Base-by-base conservation (phyloP, 768 basidiomycete species). In the Panus rudis region DNA sequence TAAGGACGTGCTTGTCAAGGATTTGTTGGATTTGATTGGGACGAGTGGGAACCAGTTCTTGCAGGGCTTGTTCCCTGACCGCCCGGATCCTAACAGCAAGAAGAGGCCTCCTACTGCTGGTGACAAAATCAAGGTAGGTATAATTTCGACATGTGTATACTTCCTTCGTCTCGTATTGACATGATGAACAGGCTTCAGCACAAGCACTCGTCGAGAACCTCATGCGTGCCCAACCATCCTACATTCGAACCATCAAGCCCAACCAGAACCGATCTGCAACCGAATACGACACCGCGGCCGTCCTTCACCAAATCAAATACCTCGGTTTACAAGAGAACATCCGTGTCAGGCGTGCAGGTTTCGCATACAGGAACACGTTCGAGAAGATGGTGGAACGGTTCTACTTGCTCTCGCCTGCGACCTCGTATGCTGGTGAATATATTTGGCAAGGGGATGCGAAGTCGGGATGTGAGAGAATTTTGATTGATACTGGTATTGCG, bases 381-480 rank as follows among this genome's bases (percentile, higher is more conserved):
- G 90, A 94, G 63, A 98, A 97, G 71, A 92, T 99, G 89, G 89
- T 99, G 28, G 92, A 98, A 62, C 76, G 96, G 48, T 99, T 99
- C 66, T 99, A 98, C 61, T 73, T 99, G 21, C 66, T 99, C 19
- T 98, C 96, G 6, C 86, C 91, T 3, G 79, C 88, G 30, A 96
- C 96, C 0, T 97, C 93, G 2, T 99, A 98, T 55, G 96, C 96
- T 6, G 96, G 96, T 46, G 96, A 99, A 63, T 99, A 99, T 61
- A 99, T 78, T 26, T 99, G 96, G 96, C 70, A 79, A 41, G 92
- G 93, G 5, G 89, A 93, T 54, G 56, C 92, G 11, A 83, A 84
- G 60, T 86, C 91, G 4, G 96, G 90, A 12, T 99, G 96, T 59
- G 80, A 91, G 62, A 79, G 80, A 52, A 98, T 99, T 48, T 68